phyloP scores from a whole-genome alignment of 2,329 filamentous ascomycete genomes.

The Pyrenochaeta sp. region DNA sequence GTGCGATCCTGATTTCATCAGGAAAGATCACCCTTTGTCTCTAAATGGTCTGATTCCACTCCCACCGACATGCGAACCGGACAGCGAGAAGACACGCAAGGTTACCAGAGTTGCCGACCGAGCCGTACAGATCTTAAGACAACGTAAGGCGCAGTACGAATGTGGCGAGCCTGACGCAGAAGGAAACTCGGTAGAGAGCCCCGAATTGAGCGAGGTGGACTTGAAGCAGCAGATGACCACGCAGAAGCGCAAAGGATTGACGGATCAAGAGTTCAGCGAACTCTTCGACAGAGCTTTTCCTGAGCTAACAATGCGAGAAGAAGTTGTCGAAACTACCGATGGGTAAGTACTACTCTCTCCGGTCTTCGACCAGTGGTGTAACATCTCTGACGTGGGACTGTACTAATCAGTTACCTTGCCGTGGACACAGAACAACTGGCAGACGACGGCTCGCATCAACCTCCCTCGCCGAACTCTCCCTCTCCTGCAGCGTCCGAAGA shows the following conservation, averaged over 20 bases:
- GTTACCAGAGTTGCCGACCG: slow-evolving; percentile 88
- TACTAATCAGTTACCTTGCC: slow-evolving; percentile 88
- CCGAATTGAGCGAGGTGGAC: slow-evolving; percentile 73
- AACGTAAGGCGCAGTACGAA: slow-evolving; percentile 87
- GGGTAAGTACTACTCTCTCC: slow-evolving; percentile 60
- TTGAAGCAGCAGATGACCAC: slow-evolving; percentile 79
- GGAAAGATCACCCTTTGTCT: slow-evolving; percentile 83
- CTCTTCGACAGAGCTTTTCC: slow-evolving; percentile 79
- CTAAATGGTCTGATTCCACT: slow-evolving; percentile 82
- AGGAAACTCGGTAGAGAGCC: slow-evolving; percentile 66
- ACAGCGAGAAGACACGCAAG: slow-evolving; percentile 88
- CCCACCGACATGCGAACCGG: slow-evolving; percentile 90
- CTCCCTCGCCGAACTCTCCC: slow-evolving; percentile 90
- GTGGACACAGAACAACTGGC: slow-evolving; percentile 75
- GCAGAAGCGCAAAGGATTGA: slow-evolving; percentile 83
- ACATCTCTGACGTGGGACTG: slow-evolving; percentile 39
- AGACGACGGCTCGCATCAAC: slow-evolving; percentile 76
- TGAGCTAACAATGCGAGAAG: slow-evolving; percentile 71
- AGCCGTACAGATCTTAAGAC: slow-evolving; percentile 84
- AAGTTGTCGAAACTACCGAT: slow-evolving; percentile 64
- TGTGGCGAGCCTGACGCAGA: slow-evolving; percentile 78
- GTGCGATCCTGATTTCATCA: slow-evolving; percentile 88
- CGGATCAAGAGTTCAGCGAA: slow-evolving; percentile 88
- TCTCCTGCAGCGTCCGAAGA: slow-evolving; percentile 81
- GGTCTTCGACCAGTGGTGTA: slow-evolving; percentile 31